phyloP scores from a whole-genome alignment of 352 stramenopile species.

The Phytophthora sansomeana region DNA sequence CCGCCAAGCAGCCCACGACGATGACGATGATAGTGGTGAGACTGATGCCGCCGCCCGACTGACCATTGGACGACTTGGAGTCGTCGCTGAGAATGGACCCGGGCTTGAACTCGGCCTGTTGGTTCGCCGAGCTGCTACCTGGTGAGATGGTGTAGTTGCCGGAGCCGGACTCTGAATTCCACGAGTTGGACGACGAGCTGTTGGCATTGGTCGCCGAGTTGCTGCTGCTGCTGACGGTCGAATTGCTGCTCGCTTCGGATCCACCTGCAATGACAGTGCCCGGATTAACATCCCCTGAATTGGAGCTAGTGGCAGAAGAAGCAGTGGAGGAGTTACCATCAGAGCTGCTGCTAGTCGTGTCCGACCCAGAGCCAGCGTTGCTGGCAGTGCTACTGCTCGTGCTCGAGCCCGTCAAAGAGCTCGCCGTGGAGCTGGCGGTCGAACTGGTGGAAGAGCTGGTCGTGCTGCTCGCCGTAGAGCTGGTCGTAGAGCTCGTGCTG shows the following conservation, averaged over 20 bases:
- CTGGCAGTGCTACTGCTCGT: constrained; percentile 9
- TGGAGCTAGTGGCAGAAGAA: constrained; percentile 11
- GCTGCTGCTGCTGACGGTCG: constrained; percentile 21
- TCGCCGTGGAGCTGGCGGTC: background rate
- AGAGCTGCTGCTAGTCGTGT: constrained; percentile 8
- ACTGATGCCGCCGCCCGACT: constrained; percentile 24
- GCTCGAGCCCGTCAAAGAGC: constrained; percentile 8
- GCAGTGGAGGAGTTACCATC: constrained; percentile 23
- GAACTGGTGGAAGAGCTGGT: constrained; percentile 16
- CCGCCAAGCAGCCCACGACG: constrained; percentile 74
- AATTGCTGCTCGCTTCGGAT: constrained; percentile 18
- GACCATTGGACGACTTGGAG: constrained; percentile 7
- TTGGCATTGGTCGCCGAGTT: constrained; percentile 14
- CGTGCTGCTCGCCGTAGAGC: constrained; percentile 2
- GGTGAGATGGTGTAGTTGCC: constrained; percentile 22
- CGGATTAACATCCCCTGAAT: constrained; percentile 21
- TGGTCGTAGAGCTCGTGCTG: constrained; percentile 17
- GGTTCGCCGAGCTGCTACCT: constrained; percentile 40
- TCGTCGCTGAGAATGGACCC: constrained; percentile 43
- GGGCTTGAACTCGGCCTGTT: constrained; percentile 47
- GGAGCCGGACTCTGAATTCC: constrained; percentile 27
- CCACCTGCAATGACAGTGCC: constrained; percentile 35
- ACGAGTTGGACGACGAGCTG: constrained; percentile 24
- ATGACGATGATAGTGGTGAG: constrained; percentile 62
- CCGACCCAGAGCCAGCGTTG: constrained; percentile 23